Conservation (phyloP, 768 basidiomycete species). For the Hericium rajendrae region DNA sequence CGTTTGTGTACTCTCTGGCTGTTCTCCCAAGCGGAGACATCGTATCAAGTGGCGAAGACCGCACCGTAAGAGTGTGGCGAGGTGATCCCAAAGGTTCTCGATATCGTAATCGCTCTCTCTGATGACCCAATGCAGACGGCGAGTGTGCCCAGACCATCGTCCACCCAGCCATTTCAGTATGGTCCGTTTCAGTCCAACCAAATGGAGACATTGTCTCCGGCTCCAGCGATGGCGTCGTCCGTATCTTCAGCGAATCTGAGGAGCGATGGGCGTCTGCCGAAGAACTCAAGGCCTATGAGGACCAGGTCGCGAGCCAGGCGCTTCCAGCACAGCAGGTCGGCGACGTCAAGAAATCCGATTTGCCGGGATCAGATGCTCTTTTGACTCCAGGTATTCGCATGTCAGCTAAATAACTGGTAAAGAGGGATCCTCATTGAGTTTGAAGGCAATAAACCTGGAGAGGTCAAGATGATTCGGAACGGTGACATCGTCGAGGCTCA, state of each 20-base stretch:
- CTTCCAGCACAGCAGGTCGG: constrained; percentile 79
- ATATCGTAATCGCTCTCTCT: constrained; percentile 2
- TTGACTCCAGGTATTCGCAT: constrained; percentile 47
- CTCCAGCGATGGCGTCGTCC: constrained; percentile 77
- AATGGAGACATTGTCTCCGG: constrained; percentile 92
- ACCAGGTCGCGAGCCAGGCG: constrained; percentile 65
- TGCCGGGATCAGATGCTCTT: constrained; percentile 82
- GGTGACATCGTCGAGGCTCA: constrained; percentile 81
- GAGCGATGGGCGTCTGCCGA: constrained; percentile 63
- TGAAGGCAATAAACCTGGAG: constrained; percentile 83
- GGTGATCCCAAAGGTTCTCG: constrained; percentile 31
- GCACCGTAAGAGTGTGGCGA: constrained; percentile 86
- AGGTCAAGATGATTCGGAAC: constrained; percentile 86
- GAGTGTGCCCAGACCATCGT: constrained; percentile 83
- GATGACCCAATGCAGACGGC: constrained; percentile 45
- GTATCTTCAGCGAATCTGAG: constrained; percentile 72
- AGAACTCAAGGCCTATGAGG: constrained; percentile 63
- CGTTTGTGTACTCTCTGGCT: constrained; percentile 88
- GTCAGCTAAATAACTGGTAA: neutral
- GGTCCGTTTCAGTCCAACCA: constrained; percentile 81
- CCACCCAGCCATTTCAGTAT: constrained; percentile 95
- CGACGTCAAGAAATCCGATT: constrained; percentile 85
- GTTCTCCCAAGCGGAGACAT: constrained; percentile 75
- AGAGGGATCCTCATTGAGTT: too few species aligned
- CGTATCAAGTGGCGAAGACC: constrained; percentile 91